Evolutionary conservation across 495 filamentous ascomycete species (phyloP), one percentile per base, ranked within the genome.

Genomic region (Hamigera avellanea): DNA sequence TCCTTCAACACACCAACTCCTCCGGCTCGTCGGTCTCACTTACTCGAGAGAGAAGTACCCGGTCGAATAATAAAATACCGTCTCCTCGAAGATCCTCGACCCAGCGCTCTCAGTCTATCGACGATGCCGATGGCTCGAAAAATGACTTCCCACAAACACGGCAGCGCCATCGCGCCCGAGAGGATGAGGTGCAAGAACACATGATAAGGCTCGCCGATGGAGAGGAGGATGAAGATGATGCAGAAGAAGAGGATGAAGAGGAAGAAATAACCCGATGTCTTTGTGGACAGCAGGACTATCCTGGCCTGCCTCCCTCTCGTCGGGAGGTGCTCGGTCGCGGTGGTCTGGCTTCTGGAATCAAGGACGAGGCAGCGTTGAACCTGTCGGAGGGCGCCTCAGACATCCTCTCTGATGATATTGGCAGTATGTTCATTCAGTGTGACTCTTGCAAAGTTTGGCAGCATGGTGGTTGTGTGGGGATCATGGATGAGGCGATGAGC

Each of bases 361-460:
- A 78, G 42, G 65, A 75, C 36, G 81, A 87, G 48, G 66, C 78
- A 34, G 38, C 38, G 14, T 32, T 48, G n/a, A 48, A 56, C 37
- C 38, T 50, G 13, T 41, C 59, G 27, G 40, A 52, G 14, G 60
- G 59, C 36, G 45, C 54, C 27, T 61, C 62, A n/a, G 63, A 69
- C 35, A 26, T 56, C 13, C 61, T 85, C 32, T 73, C 79, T 18
- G 88, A 96, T 48, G 89, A 95, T 32, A 67, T 83, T 33, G 89
- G 91, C 26, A 87, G 89, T 12, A 80, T 96, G 57, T 99, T 94
- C 56, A 88, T 99, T 42, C 91, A 96, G 65, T 99, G 91, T 73
- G 91, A 99, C 58, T 67, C 75, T 33, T 99, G 91, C 63, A 93
- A 95, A 56, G 91, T 95, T 37, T 99, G 91, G 91, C 91, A 99